Base-by-base conservation (phyloP, 2,329 filamentous ascomycete species). In the Penicillium thymicola region DNA sequence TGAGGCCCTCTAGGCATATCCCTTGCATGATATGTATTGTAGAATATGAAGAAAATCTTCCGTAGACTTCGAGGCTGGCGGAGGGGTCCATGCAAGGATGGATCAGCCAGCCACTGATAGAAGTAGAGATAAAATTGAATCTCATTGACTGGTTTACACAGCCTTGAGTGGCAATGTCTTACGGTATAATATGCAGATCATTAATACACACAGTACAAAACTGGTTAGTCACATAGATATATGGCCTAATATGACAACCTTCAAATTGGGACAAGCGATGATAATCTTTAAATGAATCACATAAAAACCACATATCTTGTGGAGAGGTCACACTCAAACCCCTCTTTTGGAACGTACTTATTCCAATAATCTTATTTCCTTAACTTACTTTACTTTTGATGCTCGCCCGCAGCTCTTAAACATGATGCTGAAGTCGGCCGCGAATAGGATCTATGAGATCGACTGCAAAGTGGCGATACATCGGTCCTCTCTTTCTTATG, bases 31-130 rank as follows among this genome's bases (percentile, higher is more conserved):
- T 53, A 7, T 9, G 7, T 46, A 14, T 21, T 11, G 27, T 13
- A 16, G 18, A 16, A 14, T 36, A 7, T 32, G 8, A 7, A 14
- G 21, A 23, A 46, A 28, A 38, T 27, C 14, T 7, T 32, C 32
- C 32, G 13, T 9, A 46, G 43, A n/a, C 11, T 28, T 27, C 2
- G 5, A 18, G 36, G n/a, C n/a, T 38, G 14, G 30, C 21, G 18
- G 45, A 25, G 28, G 23, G 13, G 44, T 34, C 49, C 28, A 42
- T 54, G 51, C 51, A 42, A 41, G 51, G 44, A 49, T 54, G 51
- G 44, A 49, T 54, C 38, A 18, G 51, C 51, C 23, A 18, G 51
- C 51, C 44, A 54, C 44, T 21, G 16, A 54, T 18, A 30, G 32
- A 46, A 14, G n/a, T 42, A 34, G 43, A 21, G 13, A 42, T 23